These are phyloP conservation scores for Erysiphe pulchra DNA, from an alignment of 2,329 filamentous ascomycete species.

Conservation along the genomic window DNA sequence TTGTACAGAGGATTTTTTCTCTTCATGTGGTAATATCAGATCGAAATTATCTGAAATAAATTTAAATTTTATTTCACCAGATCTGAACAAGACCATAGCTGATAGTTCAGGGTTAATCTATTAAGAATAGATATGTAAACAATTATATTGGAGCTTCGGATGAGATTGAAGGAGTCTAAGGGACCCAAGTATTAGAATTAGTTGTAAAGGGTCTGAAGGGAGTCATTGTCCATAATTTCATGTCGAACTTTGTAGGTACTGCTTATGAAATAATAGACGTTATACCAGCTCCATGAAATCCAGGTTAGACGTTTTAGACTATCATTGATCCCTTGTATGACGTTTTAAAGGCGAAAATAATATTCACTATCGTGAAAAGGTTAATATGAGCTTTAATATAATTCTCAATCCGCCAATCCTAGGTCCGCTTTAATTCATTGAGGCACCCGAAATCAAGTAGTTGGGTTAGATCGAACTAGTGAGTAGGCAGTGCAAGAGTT, in stretches of 20 bases:
- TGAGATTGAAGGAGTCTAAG: too few species aligned
- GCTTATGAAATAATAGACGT: conserved; percentile 8
- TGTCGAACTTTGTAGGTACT: conserved; percentile 8
- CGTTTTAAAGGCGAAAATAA: conserved; percentile 9
- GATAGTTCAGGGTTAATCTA: too few species aligned
- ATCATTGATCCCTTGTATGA: conserved; percentile 9
- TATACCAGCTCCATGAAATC: conserved; percentile 12
- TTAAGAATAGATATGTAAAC: too few species aligned
- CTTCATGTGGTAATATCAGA: too few species aligned
- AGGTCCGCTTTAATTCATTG: conserved; percentile 9
- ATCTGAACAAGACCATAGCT: too few species aligned
- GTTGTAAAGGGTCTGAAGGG: too few species aligned
- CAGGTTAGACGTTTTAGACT: conserved; percentile 9
- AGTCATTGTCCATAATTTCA: not conserved
- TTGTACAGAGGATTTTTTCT: too few species aligned
- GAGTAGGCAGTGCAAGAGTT: conserved; percentile 4
- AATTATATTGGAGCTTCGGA: too few species aligned
- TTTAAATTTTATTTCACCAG: too few species aligned
- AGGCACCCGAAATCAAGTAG: conserved; percentile 10
- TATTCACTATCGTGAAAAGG: conserved; percentile 11
- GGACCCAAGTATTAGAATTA: too few species aligned
- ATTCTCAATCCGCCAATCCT: not conserved
- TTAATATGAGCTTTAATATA: conserved; percentile 2
- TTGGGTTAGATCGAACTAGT: not conserved
- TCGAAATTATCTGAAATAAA: too few species aligned